These are phyloP conservation scores for Metarhizium album DNA, from an alignment of 2,329 filamentous ascomycete genomes.

Conservation along the genomic window DNA sequence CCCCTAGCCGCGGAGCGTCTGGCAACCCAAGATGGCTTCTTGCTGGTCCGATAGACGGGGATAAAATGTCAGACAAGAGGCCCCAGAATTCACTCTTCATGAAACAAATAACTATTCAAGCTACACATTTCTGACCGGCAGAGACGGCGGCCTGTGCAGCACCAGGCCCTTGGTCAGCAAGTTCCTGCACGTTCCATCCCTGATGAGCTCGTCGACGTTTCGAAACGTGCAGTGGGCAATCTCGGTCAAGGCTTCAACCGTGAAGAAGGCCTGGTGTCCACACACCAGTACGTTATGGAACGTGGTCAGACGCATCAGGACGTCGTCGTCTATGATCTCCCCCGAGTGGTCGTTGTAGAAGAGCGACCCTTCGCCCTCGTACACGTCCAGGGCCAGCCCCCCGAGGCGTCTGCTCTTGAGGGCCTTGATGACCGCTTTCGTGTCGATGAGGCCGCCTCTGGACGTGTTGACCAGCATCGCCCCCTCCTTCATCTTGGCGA, in stretches of 20 bases:
- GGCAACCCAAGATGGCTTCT: constrained; percentile 70
- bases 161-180: constrained; percentile 19
- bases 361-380: constrained; percentile 51
- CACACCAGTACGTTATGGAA: constrained; percentile 58
- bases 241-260: constrained; percentile 51
- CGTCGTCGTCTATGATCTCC: constrained; percentile 56
- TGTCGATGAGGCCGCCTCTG: constrained; percentile 53
- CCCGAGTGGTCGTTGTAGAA: constrained; percentile 57
- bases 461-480: constrained; percentile 59
- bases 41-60: constrained; percentile 51
- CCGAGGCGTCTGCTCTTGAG: constrained; percentile 51
- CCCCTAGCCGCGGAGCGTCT: constrained; percentile 70
- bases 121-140: constrained; percentile 13
- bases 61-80: not conserved
- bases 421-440: constrained; percentile 45
- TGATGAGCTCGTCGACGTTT: constrained; percentile 39
- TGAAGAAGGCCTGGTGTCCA: constrained; percentile 62
- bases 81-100: no score
- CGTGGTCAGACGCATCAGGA: constrained; percentile 54
- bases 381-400: constrained; percentile 56
- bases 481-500: constrained; percentile 46
- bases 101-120: no score
- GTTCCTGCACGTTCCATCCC: constrained; percentile 21
- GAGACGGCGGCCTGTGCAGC: not conserved
- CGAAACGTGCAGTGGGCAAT: constrained; percentile 49